Evolutionary conservation across 2,329 filamentous ascomycete genomes (phyloP).

Genomic region (Dendryphion nanum): DNA sequence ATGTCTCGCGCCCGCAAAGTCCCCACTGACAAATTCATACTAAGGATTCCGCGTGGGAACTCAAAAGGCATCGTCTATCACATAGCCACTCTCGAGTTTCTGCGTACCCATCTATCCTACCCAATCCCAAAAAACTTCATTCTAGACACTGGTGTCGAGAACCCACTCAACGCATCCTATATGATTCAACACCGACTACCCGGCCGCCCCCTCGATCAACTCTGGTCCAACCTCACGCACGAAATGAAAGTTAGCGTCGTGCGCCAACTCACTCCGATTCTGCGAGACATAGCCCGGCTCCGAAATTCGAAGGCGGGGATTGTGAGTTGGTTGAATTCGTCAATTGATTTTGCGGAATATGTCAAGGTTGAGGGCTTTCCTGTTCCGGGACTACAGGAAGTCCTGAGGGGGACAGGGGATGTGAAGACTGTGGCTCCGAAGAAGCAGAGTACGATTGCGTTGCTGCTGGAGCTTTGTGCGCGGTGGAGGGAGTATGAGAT

Average conservation of each 20-base stretch:
- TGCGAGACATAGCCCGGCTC: background rate
- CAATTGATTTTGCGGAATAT: background rate
- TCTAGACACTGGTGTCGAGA: background rate
- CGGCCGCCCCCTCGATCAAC: background rate
- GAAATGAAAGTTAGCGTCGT: conserved; percentile 2
- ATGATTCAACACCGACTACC: conserved; percentile 4
- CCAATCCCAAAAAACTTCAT: conserved; percentile 1
- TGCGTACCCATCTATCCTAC: background rate
- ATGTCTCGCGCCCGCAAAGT: background rate
- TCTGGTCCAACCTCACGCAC: conserved; percentile 1
- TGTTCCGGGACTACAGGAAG: background rate
- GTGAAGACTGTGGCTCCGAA: background rate
- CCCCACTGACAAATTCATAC: background rate
- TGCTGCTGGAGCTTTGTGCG: background rate
- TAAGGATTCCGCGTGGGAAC: background rate
- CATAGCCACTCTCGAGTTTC: conserved; percentile 1
- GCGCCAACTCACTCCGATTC: background rate
- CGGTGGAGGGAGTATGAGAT: background rate
- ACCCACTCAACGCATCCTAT: conserved; percentile 2
- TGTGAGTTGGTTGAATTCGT: background rate
- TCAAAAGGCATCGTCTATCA: background rate
- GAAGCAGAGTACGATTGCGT: background rate
- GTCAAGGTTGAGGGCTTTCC: background rate
- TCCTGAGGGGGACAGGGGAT: background rate
- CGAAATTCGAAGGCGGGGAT: background rate